phyloP scores from a whole-genome alignment of 2,329 filamentous ascomycete species.

The Aureobasidium sp. region DNA sequence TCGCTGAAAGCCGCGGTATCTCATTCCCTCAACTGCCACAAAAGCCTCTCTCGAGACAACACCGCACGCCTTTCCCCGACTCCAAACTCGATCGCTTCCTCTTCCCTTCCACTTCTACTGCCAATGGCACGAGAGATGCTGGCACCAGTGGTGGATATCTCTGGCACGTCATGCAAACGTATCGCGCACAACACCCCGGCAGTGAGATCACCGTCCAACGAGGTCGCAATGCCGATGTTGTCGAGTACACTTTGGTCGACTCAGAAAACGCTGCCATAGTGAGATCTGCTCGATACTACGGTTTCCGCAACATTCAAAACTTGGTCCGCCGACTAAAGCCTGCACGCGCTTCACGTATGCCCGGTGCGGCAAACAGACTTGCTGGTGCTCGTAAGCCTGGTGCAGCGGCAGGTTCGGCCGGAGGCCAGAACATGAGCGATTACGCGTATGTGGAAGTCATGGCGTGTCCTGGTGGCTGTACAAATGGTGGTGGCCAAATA shows the following conservation, averaged over 20 bases:
- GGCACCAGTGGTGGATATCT: slow-evolving; percentile 87
- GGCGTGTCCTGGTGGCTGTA: slow-evolving; percentile 98
- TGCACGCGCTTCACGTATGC: slow-evolving; percentile 65
- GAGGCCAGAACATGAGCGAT: slow-evolving; percentile 39
- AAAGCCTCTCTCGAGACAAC: slow-evolving; percentile 40
- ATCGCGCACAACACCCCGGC: slow-evolving; percentile 61
- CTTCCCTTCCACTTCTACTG: slow-evolving; percentile 43
- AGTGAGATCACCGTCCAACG: slow-evolving; percentile 61
- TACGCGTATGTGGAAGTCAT: slow-evolving; percentile 97
- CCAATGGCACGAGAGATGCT: slow-evolving; percentile 38
- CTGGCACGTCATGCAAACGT: slow-evolving; percentile 69
- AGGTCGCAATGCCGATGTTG: slow-evolving; percentile 83
- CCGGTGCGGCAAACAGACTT: slow-evolving; percentile 55
- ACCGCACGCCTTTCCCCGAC: slow-evolving; percentile 61
- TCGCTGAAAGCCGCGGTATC: slow-evolving; percentile 71
- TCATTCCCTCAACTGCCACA: slow-evolving; percentile 65
- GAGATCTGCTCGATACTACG: slow-evolving; percentile 85
- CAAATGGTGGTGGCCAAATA: slow-evolving; percentile 92
- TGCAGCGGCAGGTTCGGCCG: slow-evolving; percentile 28
- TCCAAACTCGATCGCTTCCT: slow-evolving; percentile 60
- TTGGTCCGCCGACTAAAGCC: slow-evolving; percentile 88
- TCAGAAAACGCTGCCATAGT: slow-evolving; percentile 43
- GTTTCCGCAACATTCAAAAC: slow-evolving; percentile 97
- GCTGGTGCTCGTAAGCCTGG: slow-evolving; percentile 46
- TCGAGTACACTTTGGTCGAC: slow-evolving; percentile 67